Evolutionary conservation across 2,329 filamentous ascomycete species (phyloP), one percentile per base, ranked within the genome.

Genomic region (Sporothrix curviconia): DNA sequence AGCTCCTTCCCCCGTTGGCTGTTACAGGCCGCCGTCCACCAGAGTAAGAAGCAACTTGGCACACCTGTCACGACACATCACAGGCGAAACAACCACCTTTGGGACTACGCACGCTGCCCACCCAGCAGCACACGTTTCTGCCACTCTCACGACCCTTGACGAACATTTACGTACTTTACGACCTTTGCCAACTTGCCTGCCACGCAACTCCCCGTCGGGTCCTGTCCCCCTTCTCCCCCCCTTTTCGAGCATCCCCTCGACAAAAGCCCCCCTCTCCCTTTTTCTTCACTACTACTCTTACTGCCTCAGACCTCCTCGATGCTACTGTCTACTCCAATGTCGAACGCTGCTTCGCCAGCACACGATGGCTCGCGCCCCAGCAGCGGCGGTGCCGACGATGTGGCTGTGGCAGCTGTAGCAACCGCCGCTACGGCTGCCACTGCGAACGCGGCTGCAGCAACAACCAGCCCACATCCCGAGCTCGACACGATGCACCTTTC

Each of bases 401-500:
- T 50, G 2, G 55, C 53, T 8, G 61, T 47, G 8, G 46, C 52
- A 1, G 56, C 72, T 62, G 68, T 68, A 63, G 64, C 70, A 62
- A 63, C 67, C 49, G 65, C n/a, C 51, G 30, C 66, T 56, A 64
- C 66, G 55, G 59, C 64, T 59, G 66, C 64, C 56, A 60, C 65
- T 32, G 43, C 50, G 53, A 40, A 59, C 28, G 49, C 59, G n/a
- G 61, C 61, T 11, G 62, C 64, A 14, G 59, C 73, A 61, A 76
- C 72, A 63, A 72, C 77, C 60, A 73, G 71, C 62, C 67, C 74
- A 57, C 86, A 83, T 67, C 86, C 86, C 52, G 89, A 96, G 77
- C 88, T 99, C 70, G 92, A 99, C 69, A 76, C 96, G 64, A 76
- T 85, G 66, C 96, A 96, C 78, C 85, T 99, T 49, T 87, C 96